Evolutionary conservation across 768 basidiomycete species (phyloP).

Genomic region (Phanerochaete sordida): DNA sequence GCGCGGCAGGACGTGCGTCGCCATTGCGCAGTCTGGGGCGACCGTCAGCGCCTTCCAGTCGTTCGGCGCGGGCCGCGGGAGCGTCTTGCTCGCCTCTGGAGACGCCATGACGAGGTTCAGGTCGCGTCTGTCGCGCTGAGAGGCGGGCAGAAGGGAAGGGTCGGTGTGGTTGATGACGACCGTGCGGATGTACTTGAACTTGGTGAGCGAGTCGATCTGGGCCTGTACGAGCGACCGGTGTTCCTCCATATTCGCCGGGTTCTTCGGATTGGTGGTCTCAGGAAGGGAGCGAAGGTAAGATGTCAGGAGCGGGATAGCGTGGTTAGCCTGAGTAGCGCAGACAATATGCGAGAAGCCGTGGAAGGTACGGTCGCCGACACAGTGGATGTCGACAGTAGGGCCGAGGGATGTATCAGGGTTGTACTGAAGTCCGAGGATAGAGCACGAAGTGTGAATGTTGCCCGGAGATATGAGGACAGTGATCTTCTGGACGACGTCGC

Average conservation of each 20-base stretch:
- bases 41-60: conserved; percentile 26
- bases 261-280: conserved; percentile 2
- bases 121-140: conserved; percentile 50
- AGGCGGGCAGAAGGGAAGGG: conserved; percentile 48
- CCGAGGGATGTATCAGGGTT: neutral
- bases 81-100: conserved; percentile 13
- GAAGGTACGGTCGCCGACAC: conserved; percentile 26
- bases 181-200: conserved; percentile 51
- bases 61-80: neutral
- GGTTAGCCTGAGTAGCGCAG: conserved; percentile 72
- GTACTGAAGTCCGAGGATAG: conserved; percentile 42
- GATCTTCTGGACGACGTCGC: conserved; percentile 54
- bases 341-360: conserved; percentile 63
- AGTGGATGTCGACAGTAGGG: conserved; percentile 18
- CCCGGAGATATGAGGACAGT: conserved; percentile 32
- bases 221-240: conserved; percentile 28
- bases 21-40: conserved; percentile 56
- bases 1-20: conserved; percentile 57
- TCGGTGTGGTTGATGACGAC: conserved; percentile 76
- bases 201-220: conserved; percentile 45
- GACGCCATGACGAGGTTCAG: conserved; percentile 50
- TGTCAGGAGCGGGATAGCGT: conserved; percentile 50
- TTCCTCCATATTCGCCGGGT: neutral
- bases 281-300: conserved; percentile 42
- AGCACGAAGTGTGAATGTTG: conserved; percentile 52